These are phyloP conservation scores for Boeremia exigua DNA, from an alignment of 2,329 filamentous ascomycete genomes.

Conservation along the genomic window DNA sequence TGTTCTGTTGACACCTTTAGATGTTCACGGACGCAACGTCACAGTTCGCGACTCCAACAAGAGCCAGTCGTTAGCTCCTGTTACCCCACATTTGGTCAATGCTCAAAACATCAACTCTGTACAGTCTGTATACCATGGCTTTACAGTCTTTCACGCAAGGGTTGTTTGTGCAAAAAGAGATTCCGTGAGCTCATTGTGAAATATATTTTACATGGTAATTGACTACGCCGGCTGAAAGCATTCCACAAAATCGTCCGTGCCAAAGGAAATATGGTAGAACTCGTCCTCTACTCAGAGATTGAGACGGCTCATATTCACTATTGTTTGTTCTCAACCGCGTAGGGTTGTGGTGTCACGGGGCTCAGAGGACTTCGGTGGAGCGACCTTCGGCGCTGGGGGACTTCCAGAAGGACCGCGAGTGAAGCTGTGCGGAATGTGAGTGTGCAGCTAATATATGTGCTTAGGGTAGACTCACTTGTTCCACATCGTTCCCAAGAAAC, in stretches of 20 bases:
- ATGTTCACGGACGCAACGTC: slow-evolving; percentile 10
- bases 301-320: neutral
- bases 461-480: slow-evolving; percentile 34
- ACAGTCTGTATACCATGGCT: neutral
- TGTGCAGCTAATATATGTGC: no score
- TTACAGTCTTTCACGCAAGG: neutral
- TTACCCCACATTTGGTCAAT: slow-evolving; percentile 1
- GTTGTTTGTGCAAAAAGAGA: neutral
- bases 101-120: neutral
- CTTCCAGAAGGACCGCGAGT: slow-evolving; percentile 36
- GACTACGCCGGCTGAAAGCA: neutral
- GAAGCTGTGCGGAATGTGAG: slow-evolving; percentile 33
- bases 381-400: slow-evolving; percentile 11
- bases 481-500: slow-evolving; percentile 43
- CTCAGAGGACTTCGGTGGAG: slow-evolving; percentile 24
- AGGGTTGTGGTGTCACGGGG: slow-evolving; percentile 35
- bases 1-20: no score
- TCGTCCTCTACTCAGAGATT: slow-evolving; percentile 17
- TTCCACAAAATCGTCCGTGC: no score
- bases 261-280: no score
- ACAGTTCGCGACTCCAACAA: neutral
- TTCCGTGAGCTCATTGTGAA: neutral
- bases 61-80: neutral
- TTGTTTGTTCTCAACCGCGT: slow-evolving; percentile 21
- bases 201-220: slow-evolving; percentile 1